Conservation (phyloP, 345 rosid genomes). For the Eucalyptus paniculata region DNA sequence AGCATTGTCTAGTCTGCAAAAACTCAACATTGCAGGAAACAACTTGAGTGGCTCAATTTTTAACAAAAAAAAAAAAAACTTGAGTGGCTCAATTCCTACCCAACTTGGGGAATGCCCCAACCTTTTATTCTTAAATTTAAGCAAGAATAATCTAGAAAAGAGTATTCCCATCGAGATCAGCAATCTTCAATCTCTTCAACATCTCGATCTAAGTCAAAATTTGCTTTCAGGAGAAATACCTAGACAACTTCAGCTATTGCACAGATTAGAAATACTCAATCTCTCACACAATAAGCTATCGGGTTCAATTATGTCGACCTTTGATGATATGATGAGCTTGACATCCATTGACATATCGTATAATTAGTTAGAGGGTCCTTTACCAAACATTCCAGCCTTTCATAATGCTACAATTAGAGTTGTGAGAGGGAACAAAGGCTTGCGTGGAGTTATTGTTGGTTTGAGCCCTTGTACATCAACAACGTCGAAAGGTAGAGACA, state of each 20-base stretch:
- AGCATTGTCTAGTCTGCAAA: not conserved
- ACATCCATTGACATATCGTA: conserved; percentile 1
- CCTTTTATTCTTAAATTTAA: not conserved
- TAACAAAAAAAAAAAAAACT: too few species aligned
- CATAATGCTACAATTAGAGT: not conserved
- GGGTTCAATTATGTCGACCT: not conserved
- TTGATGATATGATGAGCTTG: not conserved
- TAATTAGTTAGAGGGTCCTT: not conserved
- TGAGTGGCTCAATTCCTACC: not conserved
- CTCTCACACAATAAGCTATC: not conserved
- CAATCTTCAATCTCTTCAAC: not conserved
- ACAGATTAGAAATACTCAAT: not conserved
- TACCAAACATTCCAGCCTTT: conserved; percentile 3
- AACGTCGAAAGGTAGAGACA: not conserved
- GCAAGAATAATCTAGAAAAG: not conserved
- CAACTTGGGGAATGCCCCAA: not conserved
- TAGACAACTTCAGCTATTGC: not conserved
- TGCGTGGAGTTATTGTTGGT: conserved; percentile 4
- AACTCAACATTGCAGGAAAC: not conserved
- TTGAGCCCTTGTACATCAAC: not conserved
- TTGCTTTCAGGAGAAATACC: not conserved
- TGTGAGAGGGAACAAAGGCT: not conserved
- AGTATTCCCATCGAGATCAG: not conserved
- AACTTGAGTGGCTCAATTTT: not conserved
- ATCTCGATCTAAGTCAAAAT: not conserved